These are phyloP conservation scores for Aristolochia californica DNA, from an alignment of 164 flowering plant genomes.

Conservation along the genomic window DNA sequence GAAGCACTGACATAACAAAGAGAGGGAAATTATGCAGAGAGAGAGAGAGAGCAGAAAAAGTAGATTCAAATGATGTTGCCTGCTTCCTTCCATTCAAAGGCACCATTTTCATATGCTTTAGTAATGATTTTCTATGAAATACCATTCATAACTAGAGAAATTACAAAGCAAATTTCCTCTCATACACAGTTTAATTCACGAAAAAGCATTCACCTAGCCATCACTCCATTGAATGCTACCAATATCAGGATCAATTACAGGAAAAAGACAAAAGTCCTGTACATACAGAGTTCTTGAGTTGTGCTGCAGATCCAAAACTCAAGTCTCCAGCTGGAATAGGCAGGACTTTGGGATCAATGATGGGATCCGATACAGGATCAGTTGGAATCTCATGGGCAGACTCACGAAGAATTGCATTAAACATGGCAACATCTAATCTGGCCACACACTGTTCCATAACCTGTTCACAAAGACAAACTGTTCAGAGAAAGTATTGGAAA, in stretches of 20 bases:
- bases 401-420: conserved; percentile 96
- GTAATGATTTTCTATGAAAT: too few species aligned
- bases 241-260: neutral
- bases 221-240: neutral
- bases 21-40: too few species aligned
- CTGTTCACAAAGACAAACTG: conserved; percentile 20
- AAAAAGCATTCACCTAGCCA: neutral
- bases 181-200: neutral
- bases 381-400: conserved; percentile 94
- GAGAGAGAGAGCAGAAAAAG: too few species aligned
- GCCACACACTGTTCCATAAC: conserved; percentile 90
- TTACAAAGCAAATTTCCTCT: too few species aligned
- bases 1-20: too few species aligned
- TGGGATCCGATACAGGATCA: conserved; percentile 98
- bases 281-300: conserved; percentile 90
- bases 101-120: too few species aligned
- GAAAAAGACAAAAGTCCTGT: neutral
- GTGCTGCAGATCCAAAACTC: conserved; percentile 99
- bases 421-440: conserved; percentile 97
- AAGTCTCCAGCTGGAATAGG: conserved; percentile 97
- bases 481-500: neutral
- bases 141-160: too few species aligned
- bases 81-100: too few species aligned
- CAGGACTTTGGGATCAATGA: conserved; percentile 77
- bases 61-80: too few species aligned